Conservation (phyloP, 768 basidiomycete genomes). For the Boletus rufocinnamomeus region DNA sequence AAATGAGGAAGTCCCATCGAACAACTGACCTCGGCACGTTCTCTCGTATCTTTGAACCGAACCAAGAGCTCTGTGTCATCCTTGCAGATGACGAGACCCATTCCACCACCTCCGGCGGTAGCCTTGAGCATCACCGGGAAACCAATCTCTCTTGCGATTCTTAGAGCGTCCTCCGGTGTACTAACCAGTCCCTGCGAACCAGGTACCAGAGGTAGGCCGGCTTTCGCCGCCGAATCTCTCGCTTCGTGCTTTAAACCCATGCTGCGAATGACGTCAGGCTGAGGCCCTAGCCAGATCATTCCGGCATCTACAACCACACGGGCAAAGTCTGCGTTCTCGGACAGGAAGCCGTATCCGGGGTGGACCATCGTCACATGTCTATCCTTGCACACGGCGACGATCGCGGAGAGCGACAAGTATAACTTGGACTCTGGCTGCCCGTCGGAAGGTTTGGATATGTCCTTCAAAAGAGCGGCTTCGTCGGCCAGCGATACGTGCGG, state of each 20-base stretch:
- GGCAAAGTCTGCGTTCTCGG: conserved; percentile 63
- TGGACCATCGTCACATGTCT: conserved; percentile 53
- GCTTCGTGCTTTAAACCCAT: conserved; percentile 71
- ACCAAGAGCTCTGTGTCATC: conserved; percentile 40
- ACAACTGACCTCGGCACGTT: conserved; percentile 48
- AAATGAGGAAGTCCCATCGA: background rate
- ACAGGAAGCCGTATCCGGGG: conserved; percentile 66
- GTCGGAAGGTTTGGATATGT: background rate
- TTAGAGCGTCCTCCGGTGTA: conserved; percentile 43
- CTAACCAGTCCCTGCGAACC: conserved; percentile 53
- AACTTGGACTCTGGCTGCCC: conserved; percentile 43
- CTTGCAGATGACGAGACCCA: conserved; percentile 61
- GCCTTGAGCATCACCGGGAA: conserved; percentile 69
- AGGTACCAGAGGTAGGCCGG: conserved; percentile 56
- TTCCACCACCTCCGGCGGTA: conserved; percentile 69
- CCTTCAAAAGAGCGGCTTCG: conserved; percentile 44
- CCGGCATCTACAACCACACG: conserved; percentile 46
- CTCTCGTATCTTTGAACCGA: conserved; percentile 39
- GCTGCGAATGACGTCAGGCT: conserved; percentile 45
- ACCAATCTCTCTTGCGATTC: conserved; percentile 44
- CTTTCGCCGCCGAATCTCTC: conserved; percentile 43
- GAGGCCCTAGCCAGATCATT: conserved; percentile 60
- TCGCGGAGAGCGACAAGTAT: conserved; percentile 42
- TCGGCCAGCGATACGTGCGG: conserved; percentile 60
- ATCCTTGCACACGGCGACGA: conserved; percentile 46